Percentiles rank a stretch among this genome's conserved stretches.
Evolutionary conservation across 257 asterid genomes (phyloP).

Genomic region (Anisodus tanguticus): DNA sequence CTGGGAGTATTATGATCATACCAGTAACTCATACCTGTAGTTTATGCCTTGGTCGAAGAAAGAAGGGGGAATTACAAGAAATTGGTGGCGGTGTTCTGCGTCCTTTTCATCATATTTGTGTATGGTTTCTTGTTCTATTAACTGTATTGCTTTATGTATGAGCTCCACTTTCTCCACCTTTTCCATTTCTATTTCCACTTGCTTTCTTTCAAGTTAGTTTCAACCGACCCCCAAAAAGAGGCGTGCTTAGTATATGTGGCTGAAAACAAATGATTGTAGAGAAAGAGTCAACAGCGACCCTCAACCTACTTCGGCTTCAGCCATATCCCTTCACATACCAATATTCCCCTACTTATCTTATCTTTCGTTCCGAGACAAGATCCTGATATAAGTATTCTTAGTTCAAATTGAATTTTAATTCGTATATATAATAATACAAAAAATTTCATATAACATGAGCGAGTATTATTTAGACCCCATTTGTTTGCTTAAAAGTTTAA

Average conservation of each 20-base stretch:
- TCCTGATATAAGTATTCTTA: too few relatives aligned
- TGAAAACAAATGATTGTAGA: neutral
- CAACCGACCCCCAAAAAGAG: neutral
- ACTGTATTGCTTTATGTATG: slow-evolving; percentile 40
- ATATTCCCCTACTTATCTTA: neutral
- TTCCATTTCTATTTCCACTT: slow-evolving; percentile 37
- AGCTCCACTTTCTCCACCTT: slow-evolving; percentile 41
- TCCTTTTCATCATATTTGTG: neutral
- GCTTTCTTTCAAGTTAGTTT: too few relatives aligned
- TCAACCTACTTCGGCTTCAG: neutral
- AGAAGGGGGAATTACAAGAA: neutral
- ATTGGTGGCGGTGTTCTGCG: slow-evolving; percentile 30
- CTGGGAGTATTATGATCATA: neutral
- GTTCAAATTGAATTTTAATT: too few relatives aligned
- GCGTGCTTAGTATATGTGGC: neutral
- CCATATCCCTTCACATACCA: neutral
- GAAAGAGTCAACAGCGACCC: neutral
- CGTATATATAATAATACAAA: too few relatives aligned
- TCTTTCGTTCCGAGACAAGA: neutral
- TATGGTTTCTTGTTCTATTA: slow-evolving; percentile 36
- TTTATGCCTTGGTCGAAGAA: too few relatives aligned
- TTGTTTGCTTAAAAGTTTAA: too few relatives aligned
- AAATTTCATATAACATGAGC: too few relatives aligned
- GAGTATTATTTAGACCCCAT: too few relatives aligned
- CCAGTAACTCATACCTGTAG: too few relatives aligned